A percentile compares a stretch with the other conserved stretches of the same genome.
Evolutionary conservation across 106 monocot genomes (phyloP).

Genomic region (Narthecium ossifragum): DNA sequence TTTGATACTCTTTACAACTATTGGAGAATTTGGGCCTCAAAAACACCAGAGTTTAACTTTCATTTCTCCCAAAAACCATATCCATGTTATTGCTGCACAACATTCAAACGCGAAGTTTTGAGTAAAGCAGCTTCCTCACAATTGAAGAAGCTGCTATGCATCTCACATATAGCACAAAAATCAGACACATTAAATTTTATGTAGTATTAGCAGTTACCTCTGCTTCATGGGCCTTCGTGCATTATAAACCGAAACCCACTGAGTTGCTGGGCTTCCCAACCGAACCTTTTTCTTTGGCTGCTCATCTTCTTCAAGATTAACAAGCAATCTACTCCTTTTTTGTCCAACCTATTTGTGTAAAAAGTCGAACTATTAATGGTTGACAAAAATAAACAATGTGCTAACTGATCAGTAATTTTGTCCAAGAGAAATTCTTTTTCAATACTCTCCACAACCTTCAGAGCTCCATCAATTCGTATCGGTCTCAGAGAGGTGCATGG

Average conservation of each 20-base stretch:
- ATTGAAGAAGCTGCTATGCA: too few species aligned
- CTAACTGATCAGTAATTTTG: neutral
- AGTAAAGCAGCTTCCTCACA: too few species aligned
- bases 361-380: neutral
- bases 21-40: too few species aligned
- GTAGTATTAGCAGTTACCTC: too few species aligned
- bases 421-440: neutral
- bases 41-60: too few species aligned
- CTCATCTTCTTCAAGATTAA: slow-evolving; percentile 94
- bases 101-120: too few species aligned
- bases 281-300: slow-evolving; percentile 92
- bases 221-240: slow-evolving; percentile 94
- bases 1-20: too few species aligned
- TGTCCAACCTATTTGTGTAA: slow-evolving; percentile 72
- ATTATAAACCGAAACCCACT: slow-evolving; percentile 99
- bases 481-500: slow-evolving; percentile 65
- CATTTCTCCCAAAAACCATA: too few species aligned
- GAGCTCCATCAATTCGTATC: slow-evolving; percentile 88
- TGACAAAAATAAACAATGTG: neutral
- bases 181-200: too few species aligned
- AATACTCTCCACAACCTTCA: slow-evolving; percentile 49
- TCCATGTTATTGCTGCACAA: too few species aligned
- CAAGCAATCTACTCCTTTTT: slow-evolving; percentile 69
- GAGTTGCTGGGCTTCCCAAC: slow-evolving; percentile 86
- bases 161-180: too few species aligned